Evolutionary conservation across 2,329 filamentous ascomycete species (phyloP).

Genomic region (Alternaria postmessia): DNA sequence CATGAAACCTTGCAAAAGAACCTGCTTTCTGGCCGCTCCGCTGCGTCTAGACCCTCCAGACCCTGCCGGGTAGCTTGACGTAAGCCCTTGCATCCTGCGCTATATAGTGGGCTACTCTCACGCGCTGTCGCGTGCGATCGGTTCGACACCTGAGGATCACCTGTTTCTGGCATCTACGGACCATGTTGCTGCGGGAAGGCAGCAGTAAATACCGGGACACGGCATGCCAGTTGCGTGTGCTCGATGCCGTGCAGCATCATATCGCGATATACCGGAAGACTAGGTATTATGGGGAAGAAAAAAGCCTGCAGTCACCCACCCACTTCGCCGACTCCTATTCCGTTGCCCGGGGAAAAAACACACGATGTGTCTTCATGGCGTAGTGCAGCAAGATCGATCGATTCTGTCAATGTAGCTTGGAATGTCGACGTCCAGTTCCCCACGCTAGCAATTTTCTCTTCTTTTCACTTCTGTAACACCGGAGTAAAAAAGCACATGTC

Average conservation of each 20-base stretch:
- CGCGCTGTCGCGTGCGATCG: not conserved
- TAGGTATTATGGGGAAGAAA: not conserved
- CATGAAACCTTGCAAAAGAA: not conserved
- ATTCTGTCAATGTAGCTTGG: not conserved
- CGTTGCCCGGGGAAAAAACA: not conserved
- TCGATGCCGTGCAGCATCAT: not conserved
- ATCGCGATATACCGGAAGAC: not conserved
- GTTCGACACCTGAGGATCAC: not conserved
- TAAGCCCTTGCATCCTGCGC: not conserved
- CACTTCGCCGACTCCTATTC: not conserved
- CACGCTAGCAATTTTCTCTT: not conserved
- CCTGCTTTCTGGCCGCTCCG: slow-evolving; percentile 1
- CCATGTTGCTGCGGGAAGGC: not conserved
- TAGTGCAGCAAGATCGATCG: not conserved
- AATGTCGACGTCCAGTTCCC: not conserved
- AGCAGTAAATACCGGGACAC: not conserved
- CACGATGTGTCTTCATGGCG: not conserved
- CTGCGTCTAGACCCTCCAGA: not conserved
- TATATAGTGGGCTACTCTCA: slow-evolving; percentile 1
- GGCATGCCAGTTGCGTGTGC: not conserved
- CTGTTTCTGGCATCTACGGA: not conserved
- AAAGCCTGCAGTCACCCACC: not conserved
- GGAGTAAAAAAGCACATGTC: not conserved
- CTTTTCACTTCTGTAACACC: not conserved
- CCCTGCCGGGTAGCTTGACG: not conserved